Base-by-base conservation (phyloP, 2,329 filamentous ascomycete species). In the Aspergillus sojae region DNA sequence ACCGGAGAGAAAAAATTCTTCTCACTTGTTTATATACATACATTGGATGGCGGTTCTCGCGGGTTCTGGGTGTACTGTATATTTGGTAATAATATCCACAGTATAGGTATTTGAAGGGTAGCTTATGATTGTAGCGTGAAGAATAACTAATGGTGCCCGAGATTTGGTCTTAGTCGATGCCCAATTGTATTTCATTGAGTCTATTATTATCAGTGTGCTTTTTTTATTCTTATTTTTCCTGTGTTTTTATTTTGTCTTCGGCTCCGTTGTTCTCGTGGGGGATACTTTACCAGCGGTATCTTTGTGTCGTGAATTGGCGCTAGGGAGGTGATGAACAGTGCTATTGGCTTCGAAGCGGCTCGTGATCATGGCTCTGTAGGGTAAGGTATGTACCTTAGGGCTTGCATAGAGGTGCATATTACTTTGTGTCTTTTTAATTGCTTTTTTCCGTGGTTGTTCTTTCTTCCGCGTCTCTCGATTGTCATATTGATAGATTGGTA, bases 321-420 rank as follows among this genome's bases (percentile, higher is more conserved):
- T 52, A 39, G 34, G 43, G 30, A 39, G 34, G 46, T 52, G 57
- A 57, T 57, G 36, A 45, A 34, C 39, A 45, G 26, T 57, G 41
- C 21, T 57, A 53, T 54, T 60, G 46, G 58, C 9, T 10, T 53
- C 19, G 36, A 41, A 39, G 32, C 58, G 36, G 36, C 58, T 60
- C 58, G 58, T 60, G 58, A 54, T 54, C 36, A 41, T 60, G n/a
- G 11, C 58, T 53, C 34, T 41, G 48, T 55, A 45, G 50, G 50
- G 58, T 55, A 46, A 60, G 34, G 39, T 60, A 26, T 26, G 23
- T 26, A 60, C 34, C 30, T 41, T 59, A 39, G 48, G 46, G 30
- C 23, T 19, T 52, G 57, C 57, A 48, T 36, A 45, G 41, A 23
- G 28, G 39, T 45, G 43, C 43, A 50, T 36, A 21, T 26, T 32